These are phyloP conservation scores for Penicillium maclennaniae DNA, from an alignment of 495 filamentous ascomycete genomes.

Conservation along the genomic window DNA sequence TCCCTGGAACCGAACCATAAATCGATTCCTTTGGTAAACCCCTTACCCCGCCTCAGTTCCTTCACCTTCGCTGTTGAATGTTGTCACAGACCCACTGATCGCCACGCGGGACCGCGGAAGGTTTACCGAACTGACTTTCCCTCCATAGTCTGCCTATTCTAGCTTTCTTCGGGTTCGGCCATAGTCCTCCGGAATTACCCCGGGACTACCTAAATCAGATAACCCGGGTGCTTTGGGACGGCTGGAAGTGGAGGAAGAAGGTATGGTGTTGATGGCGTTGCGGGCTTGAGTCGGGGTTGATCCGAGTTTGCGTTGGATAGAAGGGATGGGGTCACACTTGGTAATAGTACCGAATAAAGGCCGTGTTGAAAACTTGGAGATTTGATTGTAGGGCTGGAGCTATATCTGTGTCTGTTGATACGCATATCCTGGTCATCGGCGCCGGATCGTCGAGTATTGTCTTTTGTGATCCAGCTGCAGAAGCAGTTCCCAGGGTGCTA, in stretches of 20 bases:
- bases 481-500: slow-evolving; percentile 41
- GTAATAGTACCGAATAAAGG: no score
- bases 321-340: background rate
- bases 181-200: background rate
- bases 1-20: background rate
- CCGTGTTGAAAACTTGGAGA: background rate
- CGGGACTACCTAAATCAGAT: background rate
- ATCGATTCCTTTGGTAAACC: no score
- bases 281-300: background rate
- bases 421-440: slow-evolving; percentile 37
- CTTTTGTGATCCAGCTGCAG: slow-evolving; percentile 53
- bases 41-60: background rate
- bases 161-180: background rate
- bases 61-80: background rate
- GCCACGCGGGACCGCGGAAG: slow-evolving; percentile 3
- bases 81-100: slow-evolving; percentile 9
- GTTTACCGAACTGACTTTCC: slow-evolving; percentile 12
- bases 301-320: background rate
- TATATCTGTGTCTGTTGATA: slow-evolving; percentile 1
- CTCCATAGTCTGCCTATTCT: slow-evolving; percentile 2
- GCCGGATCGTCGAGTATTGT: slow-evolving; percentile 58
- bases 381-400: background rate
- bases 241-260: background rate
- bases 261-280: background rate
- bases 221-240: background rate